These are phyloP conservation scores for Nidula niveotomentosa DNA, from an alignment of 1,284 basidiomycete genomes.

Conservation along the genomic window DNA sequence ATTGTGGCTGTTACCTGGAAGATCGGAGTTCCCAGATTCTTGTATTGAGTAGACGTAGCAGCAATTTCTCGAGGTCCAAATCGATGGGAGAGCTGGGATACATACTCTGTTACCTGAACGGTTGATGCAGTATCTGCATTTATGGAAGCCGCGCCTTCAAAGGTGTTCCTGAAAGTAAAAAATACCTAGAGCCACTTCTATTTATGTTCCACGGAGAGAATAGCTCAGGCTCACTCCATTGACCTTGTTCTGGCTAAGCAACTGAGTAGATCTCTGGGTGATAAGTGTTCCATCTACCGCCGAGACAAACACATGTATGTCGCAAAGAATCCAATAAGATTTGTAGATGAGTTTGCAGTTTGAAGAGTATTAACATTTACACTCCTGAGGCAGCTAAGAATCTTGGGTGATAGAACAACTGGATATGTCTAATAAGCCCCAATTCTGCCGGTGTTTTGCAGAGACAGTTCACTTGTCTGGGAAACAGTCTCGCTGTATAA, in stretches of 20 bases:
- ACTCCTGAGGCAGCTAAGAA: constrained; percentile 31
- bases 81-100: constrained; percentile 34
- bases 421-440: neutral
- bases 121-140: constrained; percentile 22
- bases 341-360: constrained; percentile 32
- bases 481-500: constrained; percentile 30
- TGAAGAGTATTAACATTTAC: constrained; percentile 27
- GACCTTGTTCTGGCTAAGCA: constrained; percentile 29
- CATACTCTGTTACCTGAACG: constrained; percentile 27
- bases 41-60: constrained; percentile 24
- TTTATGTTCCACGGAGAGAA: neutral
- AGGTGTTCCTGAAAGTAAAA: constrained; percentile 30
- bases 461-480: constrained; percentile 25
- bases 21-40: constrained; percentile 21
- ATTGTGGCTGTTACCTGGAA: constrained; percentile 34
- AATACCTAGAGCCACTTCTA: constrained; percentile 16
- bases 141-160: constrained; percentile 39
- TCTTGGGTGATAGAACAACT: constrained; percentile 34
- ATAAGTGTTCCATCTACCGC: constrained; percentile 47
- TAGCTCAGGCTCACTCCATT: constrained; percentile 34
- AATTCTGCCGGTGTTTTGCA: neutral
- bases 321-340: constrained; percentile 33
- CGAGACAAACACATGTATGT: constrained; percentile 38
- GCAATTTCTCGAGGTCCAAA: constrained; percentile 21
- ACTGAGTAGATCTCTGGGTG: constrained; percentile 34